Conservation (phyloP, 163 green algal genomes). For the Volvox carteri region DNA sequence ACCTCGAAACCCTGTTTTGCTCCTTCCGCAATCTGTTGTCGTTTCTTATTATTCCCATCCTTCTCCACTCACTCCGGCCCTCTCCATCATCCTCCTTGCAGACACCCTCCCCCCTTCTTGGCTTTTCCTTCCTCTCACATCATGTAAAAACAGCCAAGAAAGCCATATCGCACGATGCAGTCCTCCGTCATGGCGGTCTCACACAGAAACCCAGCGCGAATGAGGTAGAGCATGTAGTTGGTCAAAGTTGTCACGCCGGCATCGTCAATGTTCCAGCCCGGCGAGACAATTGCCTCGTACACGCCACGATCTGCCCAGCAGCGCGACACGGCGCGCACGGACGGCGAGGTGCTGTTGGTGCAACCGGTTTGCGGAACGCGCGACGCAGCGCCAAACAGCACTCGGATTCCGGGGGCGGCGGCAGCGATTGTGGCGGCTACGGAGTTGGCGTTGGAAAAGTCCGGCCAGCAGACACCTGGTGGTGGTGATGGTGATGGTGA, state of each 20-base stretch:
- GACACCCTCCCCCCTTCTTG: background rate
- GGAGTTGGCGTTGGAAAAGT: background rate
- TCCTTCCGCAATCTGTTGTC: no score
- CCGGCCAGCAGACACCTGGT: slow-evolving; percentile 4
- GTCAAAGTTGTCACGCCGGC: background rate
- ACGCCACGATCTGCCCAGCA: background rate
- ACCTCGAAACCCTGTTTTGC: no score
- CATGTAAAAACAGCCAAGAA: background rate
- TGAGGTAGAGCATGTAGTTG: slow-evolving; percentile 7
- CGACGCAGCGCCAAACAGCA: background rate
- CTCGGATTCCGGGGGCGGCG: background rate
- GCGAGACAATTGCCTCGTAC: background rate
- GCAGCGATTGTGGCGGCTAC: background rate
- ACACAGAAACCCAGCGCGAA: background rate
- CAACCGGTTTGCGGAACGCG: background rate
- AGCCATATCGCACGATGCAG: background rate
- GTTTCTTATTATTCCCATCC: background rate
- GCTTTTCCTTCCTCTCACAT: background rate
- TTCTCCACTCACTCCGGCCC: background rate
- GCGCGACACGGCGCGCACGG: background rate
- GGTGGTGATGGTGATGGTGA: no score
- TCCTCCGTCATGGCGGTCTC: background rate
- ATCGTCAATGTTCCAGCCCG: background rate
- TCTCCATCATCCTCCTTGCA: background rate
- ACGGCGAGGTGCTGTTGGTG: background rate